Evolutionary conservation across 2,329 filamentous ascomycete species (phyloP), one percentile per base, ranked within the genome.

Genomic region (Colletotrichum aenigma): DNA sequence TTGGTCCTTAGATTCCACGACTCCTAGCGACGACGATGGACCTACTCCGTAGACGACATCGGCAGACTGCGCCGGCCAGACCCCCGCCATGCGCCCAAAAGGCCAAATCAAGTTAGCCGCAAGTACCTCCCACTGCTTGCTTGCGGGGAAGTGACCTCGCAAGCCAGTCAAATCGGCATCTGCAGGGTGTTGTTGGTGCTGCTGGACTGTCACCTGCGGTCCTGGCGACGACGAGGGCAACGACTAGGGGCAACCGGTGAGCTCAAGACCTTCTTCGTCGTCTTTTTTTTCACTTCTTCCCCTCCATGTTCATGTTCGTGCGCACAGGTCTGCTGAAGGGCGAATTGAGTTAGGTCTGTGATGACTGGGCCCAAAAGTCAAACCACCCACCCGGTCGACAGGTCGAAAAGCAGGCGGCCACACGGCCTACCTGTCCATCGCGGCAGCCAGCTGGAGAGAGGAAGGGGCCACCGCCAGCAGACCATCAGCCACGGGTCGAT

Each of bases 141-240:
- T 74, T 68, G 70, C 56, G 70, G 70, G 73, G 74, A 64, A 76
- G 36, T 24, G 24, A 66, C 55, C 21, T 71, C 32, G 12, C 43
- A 52, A 52, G 43, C 43, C 43, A 52, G 43, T 52, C 0, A 52
- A 52, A 52, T 52, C 43, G 43, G 43, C 34, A 34, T 36, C n/a
- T 60, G 15, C n/a, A 32, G 43, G 43, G 43, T 52, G 21, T 52
- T 52, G 64, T 32, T 61, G 12, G n/a, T 67, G 48, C 7, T 38
- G 43, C 34, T 36, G 13, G 43, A 26, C 55, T 28, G 24, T 58
- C 24, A 58, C 55, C 24, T 26, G 26, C 24, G 55, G 26, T 28
- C 2, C 21, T 28, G 55, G 15, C 52, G 55, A 28, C 7, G 26
- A 58, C 18, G 34, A 64, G n/a, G 30, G 38, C 21, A 16, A 64